Base-by-base conservation (phyloP, 2,329 filamentous ascomycete species). In the Lecanoromycetidae sp. region DNA sequence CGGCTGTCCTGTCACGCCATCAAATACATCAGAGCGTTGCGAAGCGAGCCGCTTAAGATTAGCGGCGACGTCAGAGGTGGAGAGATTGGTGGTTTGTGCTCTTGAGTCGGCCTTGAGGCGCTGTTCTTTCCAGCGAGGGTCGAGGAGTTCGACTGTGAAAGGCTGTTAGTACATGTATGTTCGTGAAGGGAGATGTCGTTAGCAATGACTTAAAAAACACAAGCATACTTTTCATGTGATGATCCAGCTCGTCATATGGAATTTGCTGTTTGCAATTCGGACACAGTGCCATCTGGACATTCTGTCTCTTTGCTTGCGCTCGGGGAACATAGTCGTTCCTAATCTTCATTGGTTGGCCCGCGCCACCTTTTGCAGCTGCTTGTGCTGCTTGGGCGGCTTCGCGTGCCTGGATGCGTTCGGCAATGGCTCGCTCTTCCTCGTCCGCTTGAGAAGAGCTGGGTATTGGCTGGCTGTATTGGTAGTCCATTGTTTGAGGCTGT, bases 51-150 rank as follows among this genome's bases (percentile, higher is more conserved):
- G 82, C 71, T 96, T 96, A 53, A 96, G 75, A 61, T 96, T 95
- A 63, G 87, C 88, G 43, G 87, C 88, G 37, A 94, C 87, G 57
- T 96, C 90, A 27, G 76, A 78, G 3, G 86, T 90, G 1, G 83
- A 85, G 8, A 94, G 68, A 57, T 94, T 95, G 8, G 87, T 93
- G 0, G 84, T 88, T 1, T 85, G 78, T 54, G 83, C 86, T 52
- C 90, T 82, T 10, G 84, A 79, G 37, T 94, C 87, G 13, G 85
- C 80, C 63, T 94, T 94, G 49, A 85, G 84, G 56, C 87, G 87
- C 63, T 96, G 88, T 61, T 95, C 88, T 63, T 94, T 94, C 88
- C 90, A 96, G 50, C 84, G 78, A 0, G 90, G 90, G 61, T 96
- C 90, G 50, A 95, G 76, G 38, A 95, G 75, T 66, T 96, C 90